Evolutionary conservation across 495 filamentous ascomycete genomes (phyloP), one percentile per base, ranked within the genome.

Genomic region (Podospora anserina): DNA sequence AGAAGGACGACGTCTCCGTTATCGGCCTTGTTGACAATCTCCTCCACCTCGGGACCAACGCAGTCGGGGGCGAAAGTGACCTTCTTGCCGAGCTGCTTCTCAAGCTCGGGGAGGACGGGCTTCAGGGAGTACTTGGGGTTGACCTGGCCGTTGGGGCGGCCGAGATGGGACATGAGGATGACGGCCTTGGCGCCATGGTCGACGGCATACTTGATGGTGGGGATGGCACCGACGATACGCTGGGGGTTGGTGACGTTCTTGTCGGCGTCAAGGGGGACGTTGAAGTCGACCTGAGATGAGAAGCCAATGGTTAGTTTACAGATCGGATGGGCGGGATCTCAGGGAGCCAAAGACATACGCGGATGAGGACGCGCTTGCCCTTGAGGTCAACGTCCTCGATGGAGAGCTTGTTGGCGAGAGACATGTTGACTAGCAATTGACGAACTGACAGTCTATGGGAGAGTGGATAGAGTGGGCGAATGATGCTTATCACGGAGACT

Each of bases 191-290:
- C 96, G 73, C 91, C 91, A 83, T 97, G 78, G 73, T 97, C 93
- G 77, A 94, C 84, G 79, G 95, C 96, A 80, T 99, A 94, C 83
- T 97, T 97, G 86, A 99, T 98, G 69, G 95, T 97, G 76, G 96
- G 95, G 72, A 98, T 82, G 75, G 95, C 95, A 77, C 95, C 95
- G 78, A 93, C 94, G 74, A 99, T 98, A 82, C 95, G 94, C 82
- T 98, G 96, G 80, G 89, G 91, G 87, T 98, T 98, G 78, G 95
- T 97, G 78, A 97, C 87, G n/a, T 94, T 93, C 85, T 91, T 91
- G 69, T 93, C 83, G 70, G 84, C 86, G 77, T 98, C 92, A 78
- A 97, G 92, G 71, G 95, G 95, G 63, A 99, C 95, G 83, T 99
- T 99, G 88, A 99, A 99, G 85, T 99, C 95, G 74, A 99, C 94